These are phyloP conservation scores for Neurospora sp. DNA, from an alignment of 495 filamentous ascomycete species.

Conservation along the genomic window DNA sequence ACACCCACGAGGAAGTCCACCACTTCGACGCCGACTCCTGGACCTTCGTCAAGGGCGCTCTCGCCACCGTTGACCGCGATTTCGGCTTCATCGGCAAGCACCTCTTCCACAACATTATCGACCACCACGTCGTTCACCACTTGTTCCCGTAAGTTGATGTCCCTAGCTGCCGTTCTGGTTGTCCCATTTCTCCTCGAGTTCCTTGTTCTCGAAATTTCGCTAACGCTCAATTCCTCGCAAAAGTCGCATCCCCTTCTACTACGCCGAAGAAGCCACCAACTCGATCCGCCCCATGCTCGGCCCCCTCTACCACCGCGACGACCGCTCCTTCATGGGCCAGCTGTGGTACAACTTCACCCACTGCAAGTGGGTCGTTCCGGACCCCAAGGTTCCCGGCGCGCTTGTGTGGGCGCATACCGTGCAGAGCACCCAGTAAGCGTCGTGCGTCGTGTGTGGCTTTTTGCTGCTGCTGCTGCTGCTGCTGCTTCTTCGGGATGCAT, in stretches of 20 bases:
- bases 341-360: constrained; percentile 24
- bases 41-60: constrained; percentile 80
- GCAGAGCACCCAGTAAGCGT: neutral
- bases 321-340: constrained; percentile 25
- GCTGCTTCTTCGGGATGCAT: neutral
- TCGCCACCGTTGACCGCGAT: constrained; percentile 79
- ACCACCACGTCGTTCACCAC: constrained; percentile 88
- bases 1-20: constrained; percentile 73
- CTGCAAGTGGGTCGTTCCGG: constrained; percentile 27
- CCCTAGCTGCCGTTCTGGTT: neutral
- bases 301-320: constrained; percentile 59
- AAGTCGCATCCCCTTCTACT: constrained; percentile 77
- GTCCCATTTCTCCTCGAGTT: neutral
- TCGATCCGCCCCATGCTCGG: constrained; percentile 76
- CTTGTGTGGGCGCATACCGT: constrained; percentile 20
- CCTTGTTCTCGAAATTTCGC: neutral
- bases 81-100: constrained; percentile 78
- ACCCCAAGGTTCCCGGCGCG: constrained; percentile 21
- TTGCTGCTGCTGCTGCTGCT: neutral
- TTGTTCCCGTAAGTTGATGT: constrained; percentile 41
- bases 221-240: neutral
- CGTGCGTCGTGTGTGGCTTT: no score
- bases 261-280: constrained; percentile 76
- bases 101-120: constrained; percentile 82
- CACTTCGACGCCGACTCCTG: constrained; percentile 68